Evolutionary conservation across 1,284 basidiomycete genomes (phyloP).

Genomic region (Leccinum huronense): DNA sequence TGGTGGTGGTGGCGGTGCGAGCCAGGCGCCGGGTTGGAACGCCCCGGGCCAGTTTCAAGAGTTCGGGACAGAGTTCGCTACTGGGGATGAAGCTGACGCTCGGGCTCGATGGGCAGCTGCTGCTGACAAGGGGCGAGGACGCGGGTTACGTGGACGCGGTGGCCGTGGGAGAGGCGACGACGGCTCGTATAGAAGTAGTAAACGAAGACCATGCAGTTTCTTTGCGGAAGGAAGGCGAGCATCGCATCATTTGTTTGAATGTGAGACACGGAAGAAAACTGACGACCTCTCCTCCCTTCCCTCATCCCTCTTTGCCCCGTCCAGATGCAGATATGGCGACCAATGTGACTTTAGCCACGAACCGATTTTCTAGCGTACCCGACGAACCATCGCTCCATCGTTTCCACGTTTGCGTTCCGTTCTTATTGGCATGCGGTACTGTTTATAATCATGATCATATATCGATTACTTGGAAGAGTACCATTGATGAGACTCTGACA

Average conservation of each 20-base stretch:
- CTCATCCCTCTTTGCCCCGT: neutral
- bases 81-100: constrained; percentile 38
- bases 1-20: constrained; percentile 24
- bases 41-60: constrained; percentile 35
- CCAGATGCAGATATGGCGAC: constrained; percentile 82
- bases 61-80: constrained; percentile 31
- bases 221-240: constrained; percentile 87
- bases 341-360: constrained; percentile 80
- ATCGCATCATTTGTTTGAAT: constrained; percentile 40
- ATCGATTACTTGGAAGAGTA: constrained; percentile 16
- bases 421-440: constrained; percentile 18
- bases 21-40: constrained; percentile 32
- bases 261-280: constrained; percentile 43
- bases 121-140: constrained; percentile 39
- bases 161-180: constrained; percentile 51
- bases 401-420: constrained; percentile 3
- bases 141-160: constrained; percentile 33
- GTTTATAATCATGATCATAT: constrained; percentile 16
- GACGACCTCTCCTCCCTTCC: constrained; percentile 35
- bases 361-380: constrained; percentile 32
- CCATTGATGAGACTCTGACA: constrained; percentile 1
- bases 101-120: constrained; percentile 41
- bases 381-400: neutral
- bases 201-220: constrained; percentile 83
- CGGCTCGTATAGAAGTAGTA: constrained; percentile 66